These are phyloP conservation scores for Nakazawaea ishiwadae DNA, from an alignment of 805 yeast species.

Conservation along the genomic window DNA sequence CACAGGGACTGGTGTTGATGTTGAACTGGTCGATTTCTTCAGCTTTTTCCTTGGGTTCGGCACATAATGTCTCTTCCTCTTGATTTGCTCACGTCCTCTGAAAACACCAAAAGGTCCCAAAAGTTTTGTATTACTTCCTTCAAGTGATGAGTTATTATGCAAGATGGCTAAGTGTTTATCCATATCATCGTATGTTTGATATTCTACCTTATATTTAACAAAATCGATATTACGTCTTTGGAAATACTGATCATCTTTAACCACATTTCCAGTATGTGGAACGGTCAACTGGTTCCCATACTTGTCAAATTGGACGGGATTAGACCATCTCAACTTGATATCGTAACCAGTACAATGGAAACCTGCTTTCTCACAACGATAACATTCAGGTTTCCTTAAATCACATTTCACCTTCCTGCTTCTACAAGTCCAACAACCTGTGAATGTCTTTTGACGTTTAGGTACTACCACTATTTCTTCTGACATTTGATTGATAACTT, in stretches of 20 bases:
- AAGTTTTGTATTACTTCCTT: conserved; percentile 42
- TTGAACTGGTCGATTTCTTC: conserved; percentile 2
- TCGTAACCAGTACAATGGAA: conserved; percentile 78
- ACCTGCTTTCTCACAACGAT: conserved; percentile 64
- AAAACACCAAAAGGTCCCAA: conserved; percentile 86
- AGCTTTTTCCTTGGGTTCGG: conserved; percentile 17
- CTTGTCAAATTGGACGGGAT: conserved; percentile 45
- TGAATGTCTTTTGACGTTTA: conserved; percentile 64
- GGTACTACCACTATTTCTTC: conserved; percentile 7
- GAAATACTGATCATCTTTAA: conserved; percentile 44
- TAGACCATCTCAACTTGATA: conserved; percentile 76
- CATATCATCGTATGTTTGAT: conserved; percentile 77
- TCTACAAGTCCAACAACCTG: conserved; percentile 88
- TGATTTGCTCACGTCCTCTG: conserved; percentile 32
- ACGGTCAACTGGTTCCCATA: conserved; percentile 34
- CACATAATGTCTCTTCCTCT: conserved; percentile 11
- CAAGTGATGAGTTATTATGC: conserved; percentile 40
- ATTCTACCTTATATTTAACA: conserved; percentile 60
- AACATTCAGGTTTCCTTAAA: conserved; percentile 62
- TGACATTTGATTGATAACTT: no score
- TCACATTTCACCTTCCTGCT: conserved; percentile 80
- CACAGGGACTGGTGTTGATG: neutral
- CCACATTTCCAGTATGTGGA: conserved; percentile 18
- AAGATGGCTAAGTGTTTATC: conserved; percentile 61
- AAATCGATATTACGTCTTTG: conserved; percentile 71